Conservation (phyloP, 192 early-diverging fungal genomes). For the Mortierella alpina region DNA sequence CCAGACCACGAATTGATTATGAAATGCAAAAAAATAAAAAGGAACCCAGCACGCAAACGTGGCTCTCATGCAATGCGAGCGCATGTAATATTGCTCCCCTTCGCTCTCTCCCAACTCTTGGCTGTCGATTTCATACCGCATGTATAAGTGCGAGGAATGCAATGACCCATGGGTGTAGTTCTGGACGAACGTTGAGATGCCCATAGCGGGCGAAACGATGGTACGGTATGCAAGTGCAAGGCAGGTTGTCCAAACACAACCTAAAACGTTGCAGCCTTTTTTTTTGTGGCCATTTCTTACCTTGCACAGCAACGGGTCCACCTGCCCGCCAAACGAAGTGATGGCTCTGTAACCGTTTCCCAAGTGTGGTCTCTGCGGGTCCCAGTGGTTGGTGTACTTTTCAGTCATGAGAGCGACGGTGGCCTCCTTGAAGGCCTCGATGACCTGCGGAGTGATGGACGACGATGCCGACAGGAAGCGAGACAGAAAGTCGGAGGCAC, state of each 20-base stretch:
- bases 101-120: too few species aligned
- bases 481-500: constrained; percentile 42
- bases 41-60: too few species aligned
- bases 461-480: constrained; percentile 26
- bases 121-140: too few species aligned
- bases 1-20: too few species aligned
- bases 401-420: constrained; percentile 61
- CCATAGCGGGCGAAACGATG: too few species aligned
- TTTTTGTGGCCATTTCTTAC: constrained; percentile 24
- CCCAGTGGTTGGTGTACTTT: constrained; percentile 79
- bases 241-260: background rate
- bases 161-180: too few species aligned
- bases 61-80: background rate
- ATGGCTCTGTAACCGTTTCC: constrained; percentile 86
- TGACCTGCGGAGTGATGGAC: constrained; percentile 32
- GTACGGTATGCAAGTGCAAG: background rate
- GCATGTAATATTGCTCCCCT: too few species aligned
- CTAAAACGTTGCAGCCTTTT: background rate
- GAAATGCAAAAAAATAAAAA: too few species aligned
- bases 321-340: constrained; percentile 70
- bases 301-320: constrained; percentile 70
- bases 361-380: constrained; percentile 65
- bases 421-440: constrained; percentile 58
- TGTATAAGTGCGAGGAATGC: too few species aligned
- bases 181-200: too few species aligned